Evolutionary conservation across 1,139 yeast species (phyloP), one percentile per base, ranked within the genome.

Genomic region (Geotrichum macrosporum): DNA sequence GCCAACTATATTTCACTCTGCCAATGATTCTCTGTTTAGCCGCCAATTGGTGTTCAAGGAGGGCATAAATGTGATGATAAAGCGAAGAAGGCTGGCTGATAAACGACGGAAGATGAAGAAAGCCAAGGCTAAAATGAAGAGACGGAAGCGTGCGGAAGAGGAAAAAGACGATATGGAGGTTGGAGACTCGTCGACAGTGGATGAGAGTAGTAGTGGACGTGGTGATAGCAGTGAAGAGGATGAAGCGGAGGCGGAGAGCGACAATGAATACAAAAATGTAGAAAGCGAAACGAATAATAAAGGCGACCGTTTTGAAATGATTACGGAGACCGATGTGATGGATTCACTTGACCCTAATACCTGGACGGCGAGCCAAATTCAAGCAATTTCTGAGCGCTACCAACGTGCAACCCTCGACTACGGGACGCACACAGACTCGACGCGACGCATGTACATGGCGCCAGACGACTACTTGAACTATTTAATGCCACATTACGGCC

Each of bases 381-480:
- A n/a, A n/a, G 15, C 12, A 27, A 12, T 15, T 10, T 12, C 40
- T 4, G 41, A 21, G 4, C 31, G 34, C 12, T 21, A 5, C 10
- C 24, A 6, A 6, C 20, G 16, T 12, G 44, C 37, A 18, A 19
- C 12, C 8, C 27, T 32, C 10, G 44, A 40, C 26, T 6, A 30
- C 13, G 44, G 44, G 21, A 40, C 36, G 21, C 44, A 27, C 32
- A 31, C 16, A n/a, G 32, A n/a, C 16, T 12, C 37, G 12, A 12
- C n/a, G 8, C 5, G 4, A 3, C 33, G 41, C 3, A 5, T n/a
- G n/a, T n/a, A 9, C 32, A 12, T 8, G n/a, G 30, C 29, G 2
- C 36, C 44, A 20, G 44, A 40, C 29, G 44, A 40, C 31, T 40
- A 40, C 22, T 20, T 40, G n/a, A n/a, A n/a, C n/a, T n/a, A n/a